Evolutionary conservation across 192 early-diverging fungal species (phyloP).

Genomic region (Endogone sp.): DNA sequence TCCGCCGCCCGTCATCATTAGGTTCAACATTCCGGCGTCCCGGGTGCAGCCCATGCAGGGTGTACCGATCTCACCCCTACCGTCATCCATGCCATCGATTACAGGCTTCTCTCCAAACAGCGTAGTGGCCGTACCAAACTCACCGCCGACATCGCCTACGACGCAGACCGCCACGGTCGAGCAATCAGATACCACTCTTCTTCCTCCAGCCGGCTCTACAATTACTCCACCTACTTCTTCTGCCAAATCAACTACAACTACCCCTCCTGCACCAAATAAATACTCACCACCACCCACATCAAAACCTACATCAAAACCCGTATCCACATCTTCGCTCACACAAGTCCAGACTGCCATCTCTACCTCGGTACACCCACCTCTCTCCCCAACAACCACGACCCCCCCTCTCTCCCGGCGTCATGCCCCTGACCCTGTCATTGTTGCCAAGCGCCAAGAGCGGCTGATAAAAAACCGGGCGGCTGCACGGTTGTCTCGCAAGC

Average conservation of each 20-base stretch:
- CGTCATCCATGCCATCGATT: too few species aligned
- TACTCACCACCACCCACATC: too few species aligned
- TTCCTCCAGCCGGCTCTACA: not conserved
- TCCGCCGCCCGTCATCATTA: not conserved
- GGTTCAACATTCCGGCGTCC: not conserved
- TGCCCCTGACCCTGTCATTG: not conserved
- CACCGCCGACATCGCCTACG: too few species aligned
- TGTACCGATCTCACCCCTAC: too few species aligned
- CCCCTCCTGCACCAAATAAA: too few species aligned
- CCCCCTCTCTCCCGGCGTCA: not conserved
- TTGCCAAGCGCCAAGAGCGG: slow-evolving; percentile 76
- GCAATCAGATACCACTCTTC: not conserved
- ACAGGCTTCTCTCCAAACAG: too few species aligned
- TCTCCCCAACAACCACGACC: not conserved
- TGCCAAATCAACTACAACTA: not conserved
- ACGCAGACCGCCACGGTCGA: too few species aligned
- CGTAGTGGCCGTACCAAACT: too few species aligned
- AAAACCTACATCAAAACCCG: too few species aligned
- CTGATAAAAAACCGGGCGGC: slow-evolving; percentile 92
- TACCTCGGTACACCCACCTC: too few species aligned
- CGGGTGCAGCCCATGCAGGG: not conserved
- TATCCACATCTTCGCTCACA: too few species aligned
- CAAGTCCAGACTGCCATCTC: too few species aligned
- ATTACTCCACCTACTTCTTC: not conserved
- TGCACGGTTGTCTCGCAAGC: slow-evolving; percentile 80